Base-by-base conservation (phyloP, 306 rosid genomes). In the Vigna hirtella region DNA sequence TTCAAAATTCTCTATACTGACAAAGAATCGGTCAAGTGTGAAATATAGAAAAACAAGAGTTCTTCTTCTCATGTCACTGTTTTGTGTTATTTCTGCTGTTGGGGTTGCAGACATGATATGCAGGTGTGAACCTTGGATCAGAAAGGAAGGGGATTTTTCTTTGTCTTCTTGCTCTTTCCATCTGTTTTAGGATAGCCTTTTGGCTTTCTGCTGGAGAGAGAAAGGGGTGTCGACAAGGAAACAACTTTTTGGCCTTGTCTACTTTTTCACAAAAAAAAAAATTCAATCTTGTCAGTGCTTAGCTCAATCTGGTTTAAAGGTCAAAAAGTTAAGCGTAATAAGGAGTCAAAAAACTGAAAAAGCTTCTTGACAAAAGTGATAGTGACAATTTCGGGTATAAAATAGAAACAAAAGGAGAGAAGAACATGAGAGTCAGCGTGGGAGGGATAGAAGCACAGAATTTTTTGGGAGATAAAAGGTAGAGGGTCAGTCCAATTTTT, bases 151-250 rank as follows among this genome's bases (percentile, higher is more conserved):
- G 84, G 63, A 64, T 83, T 85, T 34, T 81, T 77, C 91, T 89
- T 42, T 88, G 91, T 92, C 95, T 13, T 79, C 24, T 79, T 76
- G 57, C 80, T 76, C 78, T 85, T 67, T 72, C 50, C 78, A 48
- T 83, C 76, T 80, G 64, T 70, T 42, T 90, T 79, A 79, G 80
- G 69, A 84, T 82, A 67, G 67, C 24, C 77, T 82, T 70, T 66
- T 20, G 53, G 64, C 59, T 52, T 63, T 66, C 30, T 52, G 42
- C 59, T 32, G 56, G 85, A 66, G 86, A 72, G 68, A 75, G 77
- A 68, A 30, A 72, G 64, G 89, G 81, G 88, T 83, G 91, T 91
- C 90, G 97, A 92, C 98, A 68, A 89, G 70, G 86, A 79, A 86
- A 69, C 79, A 76, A 47, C 88, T 81, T 85, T 88, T 84, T 79